phyloP scores from a whole-genome alignment of 768 basidiomycete genomes.

The Dacryopinax primogenitus region DNA sequence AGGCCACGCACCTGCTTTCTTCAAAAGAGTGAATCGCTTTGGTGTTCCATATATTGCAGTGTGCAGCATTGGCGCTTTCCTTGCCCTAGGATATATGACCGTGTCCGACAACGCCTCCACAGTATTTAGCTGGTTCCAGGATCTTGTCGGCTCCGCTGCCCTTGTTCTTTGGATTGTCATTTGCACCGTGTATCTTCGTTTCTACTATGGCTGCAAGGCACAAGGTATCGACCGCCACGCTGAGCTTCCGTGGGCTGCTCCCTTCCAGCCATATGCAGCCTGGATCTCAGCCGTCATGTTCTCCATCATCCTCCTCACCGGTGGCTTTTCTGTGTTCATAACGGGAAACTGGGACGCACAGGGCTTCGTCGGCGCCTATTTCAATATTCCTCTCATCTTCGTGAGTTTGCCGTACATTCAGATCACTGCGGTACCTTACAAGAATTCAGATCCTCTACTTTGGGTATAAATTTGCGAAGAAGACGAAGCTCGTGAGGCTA shows the following conservation, averaged over 20 bases:
- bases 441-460: constrained; percentile 19
- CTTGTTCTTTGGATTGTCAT: constrained; percentile 13
- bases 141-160: constrained; percentile 5
- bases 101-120: constrained; percentile 20
- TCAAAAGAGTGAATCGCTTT: constrained; percentile 28
- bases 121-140: constrained; percentile 14
- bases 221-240: constrained; percentile 62
- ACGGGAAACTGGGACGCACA: constrained; percentile 19
- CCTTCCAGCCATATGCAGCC: constrained; percentile 34
- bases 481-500: constrained; percentile 17
- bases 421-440: not conserved
- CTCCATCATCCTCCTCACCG: constrained; percentile 14
- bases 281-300: constrained; percentile 16
- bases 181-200: constrained; percentile 48
- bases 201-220: constrained; percentile 65
- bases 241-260: constrained; percentile 52
- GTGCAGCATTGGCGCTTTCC: constrained; percentile 31
- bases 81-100: constrained; percentile 27
- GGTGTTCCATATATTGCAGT: constrained; percentile 42
- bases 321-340: constrained; percentile 24
- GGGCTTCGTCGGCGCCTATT: constrained; percentile 20
- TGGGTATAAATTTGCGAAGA: constrained; percentile 19
- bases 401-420: not conserved
- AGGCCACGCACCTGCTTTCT: constrained; percentile 36
- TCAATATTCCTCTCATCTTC: constrained; percentile 10